A percentile compares a stretch with the other conserved stretches of the same genome.
These are phyloP conservation scores for Capsicum rhomboideum DNA, from an alignment of 257 asterid species.

Conservation along the genomic window DNA sequence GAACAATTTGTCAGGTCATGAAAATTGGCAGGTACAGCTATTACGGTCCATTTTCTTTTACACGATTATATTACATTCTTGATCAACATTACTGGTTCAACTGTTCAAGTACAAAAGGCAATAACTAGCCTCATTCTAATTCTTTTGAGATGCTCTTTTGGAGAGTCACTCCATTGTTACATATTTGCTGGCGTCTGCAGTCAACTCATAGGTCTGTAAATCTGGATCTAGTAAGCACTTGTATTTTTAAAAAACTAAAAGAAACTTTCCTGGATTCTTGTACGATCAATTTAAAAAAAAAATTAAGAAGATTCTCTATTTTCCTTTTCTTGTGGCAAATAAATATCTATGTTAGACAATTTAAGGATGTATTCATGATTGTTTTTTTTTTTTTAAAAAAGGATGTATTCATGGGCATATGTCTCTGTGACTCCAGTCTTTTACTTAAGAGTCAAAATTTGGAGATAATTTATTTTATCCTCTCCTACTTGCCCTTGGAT, in stretches of 20 bases:
- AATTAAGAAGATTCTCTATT: background rate
- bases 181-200: background rate
- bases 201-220: background rate
- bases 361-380: background rate
- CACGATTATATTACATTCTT: background rate
- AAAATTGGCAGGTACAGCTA: constrained; percentile 45
- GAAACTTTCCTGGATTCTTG: background rate
- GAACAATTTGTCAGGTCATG: constrained; percentile 32
- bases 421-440: background rate
- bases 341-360: background rate
- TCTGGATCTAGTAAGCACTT: background rate
- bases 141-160: background rate
- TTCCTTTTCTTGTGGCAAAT: background rate
- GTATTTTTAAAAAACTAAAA: background rate
- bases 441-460: background rate
- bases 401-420: background rate
- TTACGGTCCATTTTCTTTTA: background rate
- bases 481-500: background rate
- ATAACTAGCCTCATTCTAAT: background rate
- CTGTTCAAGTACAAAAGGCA: background rate
- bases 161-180: background rate
- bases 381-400: too few species aligned
- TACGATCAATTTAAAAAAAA: background rate
- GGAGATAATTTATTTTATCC: background rate
- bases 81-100: background rate